These are phyloP conservation scores for Celoporthe dispersa DNA, from an alignment of 2,329 filamentous ascomycete genomes.

Conservation along the genomic window DNA sequence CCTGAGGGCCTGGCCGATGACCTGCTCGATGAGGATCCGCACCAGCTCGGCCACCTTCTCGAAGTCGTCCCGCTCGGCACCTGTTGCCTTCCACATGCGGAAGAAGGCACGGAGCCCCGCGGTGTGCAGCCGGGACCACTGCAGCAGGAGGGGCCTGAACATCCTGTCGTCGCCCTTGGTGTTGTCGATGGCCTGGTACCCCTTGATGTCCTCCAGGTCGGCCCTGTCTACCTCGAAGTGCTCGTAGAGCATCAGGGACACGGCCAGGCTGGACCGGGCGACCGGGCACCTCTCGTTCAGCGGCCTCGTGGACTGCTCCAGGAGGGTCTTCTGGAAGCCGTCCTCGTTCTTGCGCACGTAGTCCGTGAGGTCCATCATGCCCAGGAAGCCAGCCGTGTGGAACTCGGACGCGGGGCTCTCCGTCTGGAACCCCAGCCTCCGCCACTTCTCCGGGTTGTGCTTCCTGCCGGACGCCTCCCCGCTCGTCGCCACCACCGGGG, in stretches of 20 bases:
- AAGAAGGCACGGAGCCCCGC: constrained; percentile 87
- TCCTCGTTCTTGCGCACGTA: constrained; percentile 93
- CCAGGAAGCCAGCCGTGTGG: constrained; percentile 81
- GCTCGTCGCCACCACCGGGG: constrained; percentile 44
- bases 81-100: constrained; percentile 88
- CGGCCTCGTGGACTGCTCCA: constrained; percentile 83
- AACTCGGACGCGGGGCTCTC: constrained; percentile 90
- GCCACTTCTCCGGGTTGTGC: constrained; percentile 91
- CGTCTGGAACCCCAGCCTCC: constrained; percentile 85
- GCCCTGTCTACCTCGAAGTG: constrained; percentile 92
- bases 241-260: constrained; percentile 89
- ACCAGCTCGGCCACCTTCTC: constrained; percentile 91
- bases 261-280: constrained; percentile 81
- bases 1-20: constrained; percentile 80
- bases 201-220: constrained; percentile 77
- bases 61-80: constrained; percentile 84
- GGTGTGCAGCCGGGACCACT: constrained; percentile 91
- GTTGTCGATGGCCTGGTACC: constrained; percentile 74
- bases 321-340: constrained; percentile 84
- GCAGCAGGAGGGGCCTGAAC: constrained; percentile 84
- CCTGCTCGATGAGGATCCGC: constrained; percentile 86
- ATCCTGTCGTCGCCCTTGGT: constrained; percentile 81
- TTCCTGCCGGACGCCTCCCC: constrained; percentile 64
- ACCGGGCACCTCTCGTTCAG: constrained; percentile 79
- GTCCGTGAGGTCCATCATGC: constrained; percentile 97